A percentile compares a stretch with the other conserved stretches of the same genome.
phyloP scores from a whole-genome alignment of 2,329 filamentous ascomycete species.

The Nannizziopsis arthrosporioides region DNA sequence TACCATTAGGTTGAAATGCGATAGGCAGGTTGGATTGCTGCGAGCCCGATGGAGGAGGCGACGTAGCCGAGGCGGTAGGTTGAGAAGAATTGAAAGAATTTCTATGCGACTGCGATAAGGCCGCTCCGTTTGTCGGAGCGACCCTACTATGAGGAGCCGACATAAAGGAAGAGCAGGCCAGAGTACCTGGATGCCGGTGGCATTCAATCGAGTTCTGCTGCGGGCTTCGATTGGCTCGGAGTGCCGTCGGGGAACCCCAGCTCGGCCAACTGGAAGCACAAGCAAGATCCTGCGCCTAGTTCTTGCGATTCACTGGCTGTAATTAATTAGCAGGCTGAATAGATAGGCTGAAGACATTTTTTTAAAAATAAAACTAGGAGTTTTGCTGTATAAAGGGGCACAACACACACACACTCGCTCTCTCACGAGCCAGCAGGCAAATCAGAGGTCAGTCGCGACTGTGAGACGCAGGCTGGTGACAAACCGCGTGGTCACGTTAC shows the following conservation, averaged over 20 bases:
- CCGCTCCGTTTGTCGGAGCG: conserved; percentile 29
- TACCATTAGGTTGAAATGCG: conserved; percentile 27
- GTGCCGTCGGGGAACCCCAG: background rate
- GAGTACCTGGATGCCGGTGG: background rate
- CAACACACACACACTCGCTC: background rate
- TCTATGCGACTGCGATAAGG: conserved; percentile 31
- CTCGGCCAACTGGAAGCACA: background rate
- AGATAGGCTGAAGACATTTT: background rate
- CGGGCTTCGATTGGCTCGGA: conserved; percentile 8
- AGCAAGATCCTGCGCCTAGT: background rate
- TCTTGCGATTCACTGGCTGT: background rate
- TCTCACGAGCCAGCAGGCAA: conserved; percentile 1
- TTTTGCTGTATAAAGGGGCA: background rate
- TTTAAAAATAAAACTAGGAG: background rate
- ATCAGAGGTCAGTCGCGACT: background rate
- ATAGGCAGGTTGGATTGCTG: conserved; percentile 35
- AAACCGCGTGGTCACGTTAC: conserved; percentile 17
- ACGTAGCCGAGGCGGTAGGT: conserved; percentile 36
- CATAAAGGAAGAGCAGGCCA: conserved; percentile 18
- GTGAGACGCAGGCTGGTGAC: background rate
- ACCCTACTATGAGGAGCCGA: conserved; percentile 31
- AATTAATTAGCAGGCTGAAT: background rate
- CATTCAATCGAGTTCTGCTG: background rate
- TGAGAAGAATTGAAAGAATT: conserved; percentile 35
- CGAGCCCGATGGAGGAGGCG: conserved; percentile 32